phyloP scores from a whole-genome alignment of 371 early-diverging fungal genomes.

The Mortierella sp. region DNA sequence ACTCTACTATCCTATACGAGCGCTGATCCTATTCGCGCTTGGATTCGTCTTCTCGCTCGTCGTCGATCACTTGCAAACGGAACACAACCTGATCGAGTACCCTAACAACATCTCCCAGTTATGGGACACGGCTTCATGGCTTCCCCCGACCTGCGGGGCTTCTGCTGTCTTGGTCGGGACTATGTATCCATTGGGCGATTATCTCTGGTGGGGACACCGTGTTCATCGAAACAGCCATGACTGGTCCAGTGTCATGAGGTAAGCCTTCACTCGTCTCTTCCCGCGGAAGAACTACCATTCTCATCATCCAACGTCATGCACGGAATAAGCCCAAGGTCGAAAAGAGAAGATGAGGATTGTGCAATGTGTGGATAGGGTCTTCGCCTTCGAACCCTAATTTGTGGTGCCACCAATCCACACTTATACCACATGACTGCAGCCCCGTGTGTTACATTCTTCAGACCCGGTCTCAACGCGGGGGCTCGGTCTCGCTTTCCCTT shows the following conservation, averaged over 20 bases:
- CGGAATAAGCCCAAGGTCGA: too few species aligned
- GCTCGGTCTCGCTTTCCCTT: too few species aligned
- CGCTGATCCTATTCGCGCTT: slow-evolving; percentile 61
- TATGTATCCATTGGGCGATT: slow-evolving; percentile 61
- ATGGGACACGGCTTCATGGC: slow-evolving; percentile 63
- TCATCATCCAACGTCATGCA: not conserved
- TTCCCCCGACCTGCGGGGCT: slow-evolving; percentile 63
- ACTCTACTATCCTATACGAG: slow-evolving; percentile 57
- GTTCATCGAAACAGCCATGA: slow-evolving; percentile 52
- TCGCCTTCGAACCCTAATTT: too few species aligned
- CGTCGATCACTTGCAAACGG: slow-evolving; percentile 64
- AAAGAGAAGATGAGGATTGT: too few species aligned
- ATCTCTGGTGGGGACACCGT: slow-evolving; percentile 46
- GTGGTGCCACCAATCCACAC: too few species aligned
- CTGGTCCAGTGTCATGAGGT: slow-evolving; percentile 66
- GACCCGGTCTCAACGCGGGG: too few species aligned
- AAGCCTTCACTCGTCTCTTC: not conserved
- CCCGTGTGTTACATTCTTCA: too few species aligned
- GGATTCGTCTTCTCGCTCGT: slow-evolving; percentile 65
- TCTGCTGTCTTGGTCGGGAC: slow-evolving; percentile 63
- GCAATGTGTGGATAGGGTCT: too few species aligned
- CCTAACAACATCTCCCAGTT: slow-evolving; percentile 40
- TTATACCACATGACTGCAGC: too few species aligned
- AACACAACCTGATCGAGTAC: slow-evolving; percentile 59
- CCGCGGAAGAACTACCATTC: not conserved